Percentiles rank a stretch among this genome's conserved stretches.
These are phyloP conservation scores for Actinomucor elegans DNA, from an alignment of 371 early-diverging fungal species.

Conservation along the genomic window DNA sequence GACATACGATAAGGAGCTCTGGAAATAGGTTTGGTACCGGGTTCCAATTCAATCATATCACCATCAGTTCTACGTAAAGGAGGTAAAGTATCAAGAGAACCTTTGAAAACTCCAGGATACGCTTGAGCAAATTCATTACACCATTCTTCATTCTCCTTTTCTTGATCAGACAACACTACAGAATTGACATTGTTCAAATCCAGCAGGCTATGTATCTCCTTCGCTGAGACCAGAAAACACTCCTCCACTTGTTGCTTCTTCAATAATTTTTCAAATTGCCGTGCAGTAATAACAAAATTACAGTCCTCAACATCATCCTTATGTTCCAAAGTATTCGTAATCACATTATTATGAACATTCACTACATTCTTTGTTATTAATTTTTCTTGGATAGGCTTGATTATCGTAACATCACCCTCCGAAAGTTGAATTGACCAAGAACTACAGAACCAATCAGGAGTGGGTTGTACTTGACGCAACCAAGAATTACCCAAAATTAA, in stretches of 20 bases:
- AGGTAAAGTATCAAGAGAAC: neutral
- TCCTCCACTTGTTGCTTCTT: neutral
- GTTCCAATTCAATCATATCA: slow-evolving; percentile 21
- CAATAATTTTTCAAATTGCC: neutral
- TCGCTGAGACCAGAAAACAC: neutral
- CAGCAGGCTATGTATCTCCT: no score
- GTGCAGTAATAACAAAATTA: neutral
- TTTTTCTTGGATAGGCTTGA: no score
- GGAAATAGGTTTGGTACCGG: slow-evolving; percentile 7
- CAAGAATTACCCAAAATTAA: slow-evolving; percentile 3
- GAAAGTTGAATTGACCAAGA: no score
- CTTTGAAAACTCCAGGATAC: slow-evolving; percentile 1
- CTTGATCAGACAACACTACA: neutral
- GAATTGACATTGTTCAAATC: neutral
- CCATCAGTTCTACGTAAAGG: slow-evolving; percentile 8
- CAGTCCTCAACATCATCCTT: no score
- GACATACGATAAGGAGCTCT: slow-evolving; percentile 1
- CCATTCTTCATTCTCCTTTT: neutral
- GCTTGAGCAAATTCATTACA: neutral
- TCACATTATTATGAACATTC: no score
- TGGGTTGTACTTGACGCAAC: slow-evolving; percentile 1
- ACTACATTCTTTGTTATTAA: no score
- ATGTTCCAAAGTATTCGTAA: no score
- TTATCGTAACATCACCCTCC: no score
- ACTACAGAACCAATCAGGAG: slow-evolving; percentile 1